Percentiles rank a stretch among this genome's conserved stretches.
These are phyloP conservation scores for Stromatinia cepivora DNA, from an alignment of 2,329 filamentous ascomycete species.

Conservation along the genomic window DNA sequence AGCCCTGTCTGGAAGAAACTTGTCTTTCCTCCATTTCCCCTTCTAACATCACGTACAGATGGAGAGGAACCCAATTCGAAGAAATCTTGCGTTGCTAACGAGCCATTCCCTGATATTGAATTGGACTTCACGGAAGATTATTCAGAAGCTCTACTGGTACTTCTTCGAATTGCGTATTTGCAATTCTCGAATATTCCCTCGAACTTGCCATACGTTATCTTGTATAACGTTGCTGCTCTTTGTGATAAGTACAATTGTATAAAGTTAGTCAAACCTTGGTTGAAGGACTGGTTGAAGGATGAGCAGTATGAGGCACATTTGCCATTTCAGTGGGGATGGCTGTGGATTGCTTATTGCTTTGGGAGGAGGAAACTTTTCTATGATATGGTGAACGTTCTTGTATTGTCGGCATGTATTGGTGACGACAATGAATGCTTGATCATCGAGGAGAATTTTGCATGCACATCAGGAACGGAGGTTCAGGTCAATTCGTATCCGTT, in stretches of 20 bases:
- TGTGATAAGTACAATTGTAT: neutral
- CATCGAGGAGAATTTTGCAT: rapidly evolving
- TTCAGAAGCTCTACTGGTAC: neutral
- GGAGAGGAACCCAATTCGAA: neutral
- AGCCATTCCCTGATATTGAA: neutral
- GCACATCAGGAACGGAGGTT: rapidly evolving
- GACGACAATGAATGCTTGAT: neutral
- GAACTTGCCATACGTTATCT: neutral
- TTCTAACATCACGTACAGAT: neutral
- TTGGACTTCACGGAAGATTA: neutral
- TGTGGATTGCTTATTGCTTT: neutral
- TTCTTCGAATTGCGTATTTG: neutral
- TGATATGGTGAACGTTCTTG: neutral
- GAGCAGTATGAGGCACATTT: neutral
- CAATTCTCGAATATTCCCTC: neutral
- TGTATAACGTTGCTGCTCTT: neutral
- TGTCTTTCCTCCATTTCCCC: neutral
- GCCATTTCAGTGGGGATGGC: no score
- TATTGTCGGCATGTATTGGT: rapidly evolving
- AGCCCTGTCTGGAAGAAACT: slow-evolving; percentile 2
- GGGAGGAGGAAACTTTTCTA: neutral
- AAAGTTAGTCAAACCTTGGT: neutral
- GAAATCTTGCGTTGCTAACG: neutral
- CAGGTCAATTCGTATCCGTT: neutral
- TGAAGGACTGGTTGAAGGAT: neutral